Base-by-base conservation (phyloP, 1,284 basidiomycete genomes). In the Papiliotrema fonsecae region DNA sequence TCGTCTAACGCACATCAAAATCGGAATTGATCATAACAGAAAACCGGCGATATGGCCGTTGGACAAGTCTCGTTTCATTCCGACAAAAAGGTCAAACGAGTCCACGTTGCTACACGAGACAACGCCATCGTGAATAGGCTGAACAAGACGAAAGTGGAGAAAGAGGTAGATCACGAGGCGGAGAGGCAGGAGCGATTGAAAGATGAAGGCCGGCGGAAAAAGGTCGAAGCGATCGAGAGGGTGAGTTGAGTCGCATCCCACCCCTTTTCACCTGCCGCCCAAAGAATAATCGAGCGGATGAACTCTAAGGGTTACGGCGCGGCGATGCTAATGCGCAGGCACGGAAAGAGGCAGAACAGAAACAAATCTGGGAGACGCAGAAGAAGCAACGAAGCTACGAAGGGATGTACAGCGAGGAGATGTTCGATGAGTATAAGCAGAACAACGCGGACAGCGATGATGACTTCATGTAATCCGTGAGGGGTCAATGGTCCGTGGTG, bases 11-110 rank as follows among this genome's bases (percentile, higher is more conserved):
- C 39, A 21, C 39, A 18, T 21, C 36, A 13, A 13, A 16, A 21
- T 16, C 18, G 18, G 18, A 30, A 13, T 19, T 3, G 30, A 25
- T 30, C 24, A 35, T 55, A 40, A 49, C 42, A 90, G 87, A 97
- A 97, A 88, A 86, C 87, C 7, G 92, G 92, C 0, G 90, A 94
- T 66, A 94, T 94, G 90, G 90, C 89, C 0, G 84, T 93, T 2
- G 94, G 96, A 0, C 86, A 93, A 62, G 96, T 98, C 0, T 86
- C 89, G 0, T 98, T 98, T 70, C 87, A 94, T 62, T 87, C 79
- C 49, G 91, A 97, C 68, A 88, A 91, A 62, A 80, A 80, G 72
- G 87, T 90, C 42, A 89, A 88, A 76, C 78, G 86, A 84, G 87
- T 90, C 4, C 81, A 94, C 65, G 77, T 97, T 10, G 67, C 79